phyloP scores from a whole-genome alignment of 2,329 filamentous ascomycete genomes.

The Thielaviopsis punctulata region DNA sequence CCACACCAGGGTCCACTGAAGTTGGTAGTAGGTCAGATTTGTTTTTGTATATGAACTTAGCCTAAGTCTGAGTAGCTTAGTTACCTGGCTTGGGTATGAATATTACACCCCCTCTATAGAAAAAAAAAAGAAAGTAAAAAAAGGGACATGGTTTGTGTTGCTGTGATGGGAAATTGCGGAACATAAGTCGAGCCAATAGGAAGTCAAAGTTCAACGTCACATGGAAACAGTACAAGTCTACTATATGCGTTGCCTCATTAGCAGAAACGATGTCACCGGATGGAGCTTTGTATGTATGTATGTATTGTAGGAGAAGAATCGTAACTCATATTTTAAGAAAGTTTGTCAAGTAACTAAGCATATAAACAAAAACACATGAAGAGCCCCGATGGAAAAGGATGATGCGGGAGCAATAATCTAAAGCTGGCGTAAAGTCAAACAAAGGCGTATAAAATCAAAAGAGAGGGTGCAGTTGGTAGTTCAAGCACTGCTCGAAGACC shows the following conservation, averaged over 20 bases:
- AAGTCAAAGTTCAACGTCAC: not conserved
- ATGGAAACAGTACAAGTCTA: not conserved
- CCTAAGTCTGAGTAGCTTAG: not conserved
- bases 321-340: not conserved
- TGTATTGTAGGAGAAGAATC: too few relatives aligned
- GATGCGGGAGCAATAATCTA: not conserved
- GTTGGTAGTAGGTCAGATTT: too few relatives aligned
- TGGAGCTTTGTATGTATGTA: too few relatives aligned
- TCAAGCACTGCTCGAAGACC: not conserved
- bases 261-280: too few relatives aligned
- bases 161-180: not conserved
- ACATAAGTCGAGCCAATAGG: not conserved
- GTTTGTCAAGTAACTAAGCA: not conserved
- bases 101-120: not conserved
- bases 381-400: not conserved
- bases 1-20: too few relatives aligned
- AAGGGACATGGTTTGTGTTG: not conserved
- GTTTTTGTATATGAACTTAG: conserved; percentile 1
- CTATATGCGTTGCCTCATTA: too few relatives aligned
- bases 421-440: not conserved
- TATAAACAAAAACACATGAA: conserved; percentile 1
- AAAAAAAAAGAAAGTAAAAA: too few relatives aligned
- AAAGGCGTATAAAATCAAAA: not conserved
- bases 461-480: not conserved
- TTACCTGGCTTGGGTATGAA: not conserved